These are phyloP conservation scores for Protomyces pachydermus DNA, from an alignment of 1,139 yeast species.

Conservation along the genomic window DNA sequence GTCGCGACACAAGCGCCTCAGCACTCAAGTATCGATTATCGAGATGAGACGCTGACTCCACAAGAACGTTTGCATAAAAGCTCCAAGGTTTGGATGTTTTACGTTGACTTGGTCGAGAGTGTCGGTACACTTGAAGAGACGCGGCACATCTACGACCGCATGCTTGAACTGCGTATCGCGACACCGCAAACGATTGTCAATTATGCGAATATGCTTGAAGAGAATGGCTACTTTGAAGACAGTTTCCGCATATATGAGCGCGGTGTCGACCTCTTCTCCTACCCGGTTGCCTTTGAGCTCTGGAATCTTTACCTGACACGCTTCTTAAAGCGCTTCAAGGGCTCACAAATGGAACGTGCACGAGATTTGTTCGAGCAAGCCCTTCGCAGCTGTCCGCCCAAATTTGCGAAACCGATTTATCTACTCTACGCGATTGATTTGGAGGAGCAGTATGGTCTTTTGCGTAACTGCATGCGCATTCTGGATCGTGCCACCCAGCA, in stretches of 20 bases:
- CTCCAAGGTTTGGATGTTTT: conserved; percentile 64
- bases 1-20: conserved; percentile 50
- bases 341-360: conserved; percentile 49
- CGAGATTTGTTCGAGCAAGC: conserved; percentile 72
- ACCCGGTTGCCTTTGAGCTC: conserved; percentile 61
- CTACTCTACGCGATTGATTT: conserved; percentile 53
- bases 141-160: conserved; percentile 52
- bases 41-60: conserved; percentile 49
- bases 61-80: conserved; percentile 60
- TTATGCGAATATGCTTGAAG: conserved; percentile 60
- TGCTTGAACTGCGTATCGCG: conserved; percentile 60
- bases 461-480: conserved; percentile 45
- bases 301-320: conserved; percentile 67
- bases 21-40: conserved; percentile 39
- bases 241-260: conserved; percentile 63
- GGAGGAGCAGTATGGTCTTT: conserved; percentile 53
- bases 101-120: conserved; percentile 68
- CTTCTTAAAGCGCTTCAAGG: conserved; percentile 42
- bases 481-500: conserved; percentile 44
- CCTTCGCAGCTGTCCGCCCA: conserved; percentile 48
- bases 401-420: conserved; percentile 48
- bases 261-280: conserved; percentile 58
- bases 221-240: conserved; percentile 47
- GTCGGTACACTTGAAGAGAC: conserved; percentile 47
- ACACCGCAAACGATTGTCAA: conserved; percentile 64